Percentiles rank a stretch among this genome's conserved stretches.
Conservation (phyloP, 441 rosid genomes). For the Bruguiera hainesii region DNA sequence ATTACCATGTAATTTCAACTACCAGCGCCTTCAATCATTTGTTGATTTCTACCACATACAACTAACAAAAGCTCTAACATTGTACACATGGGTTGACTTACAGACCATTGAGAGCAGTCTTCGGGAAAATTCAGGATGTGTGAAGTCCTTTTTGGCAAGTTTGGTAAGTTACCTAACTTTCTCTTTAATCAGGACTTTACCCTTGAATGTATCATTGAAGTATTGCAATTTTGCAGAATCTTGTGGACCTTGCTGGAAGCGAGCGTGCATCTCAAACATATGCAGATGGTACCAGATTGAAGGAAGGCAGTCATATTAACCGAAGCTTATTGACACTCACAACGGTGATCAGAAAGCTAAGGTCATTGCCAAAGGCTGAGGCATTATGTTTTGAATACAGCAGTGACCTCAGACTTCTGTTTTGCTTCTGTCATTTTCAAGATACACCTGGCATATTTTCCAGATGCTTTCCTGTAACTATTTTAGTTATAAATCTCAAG, state of each 20-base stretch:
- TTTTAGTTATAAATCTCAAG: too few species aligned
- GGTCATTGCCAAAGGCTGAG: constrained; percentile 41
- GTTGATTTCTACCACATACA: background rate
- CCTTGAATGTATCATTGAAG: constrained; percentile 15
- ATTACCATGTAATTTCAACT: background rate
- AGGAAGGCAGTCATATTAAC: constrained; percentile 93
- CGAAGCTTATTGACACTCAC: constrained; percentile 90
- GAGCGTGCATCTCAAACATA: constrained; percentile 87
- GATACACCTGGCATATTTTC: background rate
- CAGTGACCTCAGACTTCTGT: constrained; percentile 1
- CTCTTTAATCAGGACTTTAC: constrained; percentile 10
- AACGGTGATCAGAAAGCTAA: constrained; percentile 88
- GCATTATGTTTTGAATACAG: background rate
- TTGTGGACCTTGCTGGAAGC: constrained; percentile 98
- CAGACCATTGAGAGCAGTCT: constrained; percentile 85
- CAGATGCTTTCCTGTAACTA: background rate
- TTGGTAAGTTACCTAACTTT: constrained; percentile 49
- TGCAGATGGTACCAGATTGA: constrained; percentile 70
- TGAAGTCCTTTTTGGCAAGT: constrained; percentile 79
- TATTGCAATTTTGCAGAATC: constrained; percentile 53
- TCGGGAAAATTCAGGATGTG: constrained; percentile 64
- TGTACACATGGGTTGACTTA: constrained; percentile 19
- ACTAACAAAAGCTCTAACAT: constrained; percentile 4
- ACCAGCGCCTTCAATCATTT: constrained; percentile 1
- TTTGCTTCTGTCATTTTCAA: constrained; percentile 8